Conservation (phyloP, 129 eudicot genomes). For the Helichrysum umbraculigerum region DNA sequence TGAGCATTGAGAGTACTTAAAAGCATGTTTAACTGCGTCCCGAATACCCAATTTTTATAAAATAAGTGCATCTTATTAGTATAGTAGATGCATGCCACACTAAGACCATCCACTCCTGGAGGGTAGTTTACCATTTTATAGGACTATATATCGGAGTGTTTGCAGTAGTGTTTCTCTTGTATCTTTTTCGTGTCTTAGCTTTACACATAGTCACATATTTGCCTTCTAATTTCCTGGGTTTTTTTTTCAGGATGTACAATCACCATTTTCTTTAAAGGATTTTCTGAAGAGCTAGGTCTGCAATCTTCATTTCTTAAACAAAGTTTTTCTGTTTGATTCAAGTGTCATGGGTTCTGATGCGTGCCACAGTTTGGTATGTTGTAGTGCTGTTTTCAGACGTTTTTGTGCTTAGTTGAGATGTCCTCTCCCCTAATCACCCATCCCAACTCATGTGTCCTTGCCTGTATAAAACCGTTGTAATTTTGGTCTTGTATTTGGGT, state of each 20-base stretch:
- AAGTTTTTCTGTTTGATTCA: not conserved
- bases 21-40: slow-evolving; percentile 18
- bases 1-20: slow-evolving; percentile 2
- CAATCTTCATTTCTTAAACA: slow-evolving; percentile 6
- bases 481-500: slow-evolving; percentile 20
- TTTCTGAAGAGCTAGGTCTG: slow-evolving; percentile 17
- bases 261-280: slow-evolving; percentile 9
- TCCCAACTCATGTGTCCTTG: not conserved
- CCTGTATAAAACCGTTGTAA: slow-evolving; percentile 13
- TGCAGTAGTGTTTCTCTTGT: not conserved
- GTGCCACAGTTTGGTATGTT: slow-evolving; percentile 7
- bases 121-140: too few relatives aligned
- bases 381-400: not conserved
- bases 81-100: not conserved
- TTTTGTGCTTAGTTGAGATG: slow-evolving; percentile 6
- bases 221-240: not conserved
- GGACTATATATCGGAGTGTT: not conserved
- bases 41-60: not conserved
- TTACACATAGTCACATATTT: not conserved
- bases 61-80: not conserved
- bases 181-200: not conserved
- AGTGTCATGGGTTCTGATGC: slow-evolving; percentile 9
- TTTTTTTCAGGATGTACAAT: slow-evolving; percentile 15
- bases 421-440: not conserved
- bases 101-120: not conserved